Evolutionary conservation across 2,329 filamentous ascomycete species (phyloP), one percentile per base, ranked within the genome.

Genomic region (Zasmidium cellare): DNA sequence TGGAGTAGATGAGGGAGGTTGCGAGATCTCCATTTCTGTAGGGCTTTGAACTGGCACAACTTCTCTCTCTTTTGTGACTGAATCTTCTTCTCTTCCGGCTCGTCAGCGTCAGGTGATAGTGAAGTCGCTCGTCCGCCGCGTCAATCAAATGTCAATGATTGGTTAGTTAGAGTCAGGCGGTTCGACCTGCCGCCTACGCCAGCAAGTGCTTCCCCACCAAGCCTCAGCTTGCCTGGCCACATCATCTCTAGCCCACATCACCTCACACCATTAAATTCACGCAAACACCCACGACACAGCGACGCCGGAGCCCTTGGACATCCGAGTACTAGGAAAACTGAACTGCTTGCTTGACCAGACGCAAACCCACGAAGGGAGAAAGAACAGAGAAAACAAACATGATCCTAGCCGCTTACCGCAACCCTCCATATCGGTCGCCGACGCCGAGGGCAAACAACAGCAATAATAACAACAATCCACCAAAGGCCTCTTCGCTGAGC

Each of bases 381-480:
- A n/a, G 11, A 3, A 23, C 46, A 49, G 16, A 51, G 24, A 51
- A 9, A 14, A 5, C 31, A 45, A 38, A 28, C 35, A 64, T 64
- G 59, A 64, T 61, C 23, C 52, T 64, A 28, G 54, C 57, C 7
- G 47, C 57, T 5, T 67, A 64, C 38, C 60, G 62, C 18, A 69
- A 66, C 45, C 65, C 65, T 25, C 61, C 67, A 14, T 68, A 66
- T 51, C 60, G 64, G 46, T 58, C 62, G 7, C 65, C 65, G 41
- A 62, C 63, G 6, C 58, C 61, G 14, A 58, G 19, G n/a, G 41
- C 49, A 35, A 51, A 19, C 35, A 44, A 23, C 35, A 23, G 2
- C 31, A 52, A 18, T 28, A 52, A 14, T 38, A 52, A 22, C 11
- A 47, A 22, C 41, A 20, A 45, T 28, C 25, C 5, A 6, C 5